phyloP scores from a whole-genome alignment of 768 basidiomycete genomes.

The Lenzites betulinus region DNA sequence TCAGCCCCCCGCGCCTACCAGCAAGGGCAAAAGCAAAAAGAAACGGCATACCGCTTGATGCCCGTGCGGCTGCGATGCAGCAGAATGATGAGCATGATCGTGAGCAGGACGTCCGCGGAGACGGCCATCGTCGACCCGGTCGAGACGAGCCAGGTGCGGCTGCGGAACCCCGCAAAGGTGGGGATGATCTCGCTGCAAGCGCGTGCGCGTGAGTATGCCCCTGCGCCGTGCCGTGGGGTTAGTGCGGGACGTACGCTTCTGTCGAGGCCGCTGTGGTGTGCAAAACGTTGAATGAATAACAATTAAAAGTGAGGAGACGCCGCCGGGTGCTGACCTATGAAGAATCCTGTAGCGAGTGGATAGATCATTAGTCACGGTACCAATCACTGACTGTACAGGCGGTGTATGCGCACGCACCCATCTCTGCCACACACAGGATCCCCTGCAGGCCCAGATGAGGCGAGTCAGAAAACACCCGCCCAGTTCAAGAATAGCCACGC shows the following conservation, averaged over 20 bases:
- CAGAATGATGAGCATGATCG: background rate
- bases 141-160: conserved; percentile 3
- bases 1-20: background rate
- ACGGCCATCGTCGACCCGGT: background rate
- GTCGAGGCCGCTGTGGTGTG: background rate
- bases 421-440: background rate
- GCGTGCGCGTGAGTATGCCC: background rate
- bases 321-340: background rate
- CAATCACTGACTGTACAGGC: background rate
- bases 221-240: background rate
- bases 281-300: background rate
- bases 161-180: background rate
- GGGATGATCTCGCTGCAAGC: background rate
- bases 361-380: background rate
- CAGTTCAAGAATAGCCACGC: background rate
- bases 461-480: background rate
- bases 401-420: background rate
- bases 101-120: conserved; percentile 2
- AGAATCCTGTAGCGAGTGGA: background rate
- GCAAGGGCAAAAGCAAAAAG: background rate
- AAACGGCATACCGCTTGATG: background rate
- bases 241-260: background rate
- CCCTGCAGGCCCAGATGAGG: background rate
- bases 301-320: too few species aligned
- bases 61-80: conserved; percentile 9